A percentile compares a stretch with the other conserved stretches of the same genome.
Evolutionary conservation across 495 filamentous ascomycete genomes (phyloP).

Genomic region (Neurospora terricola): DNA sequence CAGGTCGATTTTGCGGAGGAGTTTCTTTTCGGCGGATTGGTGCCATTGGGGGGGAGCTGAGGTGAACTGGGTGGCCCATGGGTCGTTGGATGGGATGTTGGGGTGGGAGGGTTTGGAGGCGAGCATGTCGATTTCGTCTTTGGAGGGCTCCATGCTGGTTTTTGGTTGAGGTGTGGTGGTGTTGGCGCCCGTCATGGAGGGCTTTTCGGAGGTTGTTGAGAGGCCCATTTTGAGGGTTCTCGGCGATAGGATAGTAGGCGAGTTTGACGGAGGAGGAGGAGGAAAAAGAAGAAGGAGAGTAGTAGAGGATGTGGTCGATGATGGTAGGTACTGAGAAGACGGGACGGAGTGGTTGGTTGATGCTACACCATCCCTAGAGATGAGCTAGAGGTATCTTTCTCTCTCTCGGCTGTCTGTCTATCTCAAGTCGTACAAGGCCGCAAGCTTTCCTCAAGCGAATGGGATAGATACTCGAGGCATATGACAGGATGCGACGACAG

Average conservation of each 20-base stretch:
- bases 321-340: background rate
- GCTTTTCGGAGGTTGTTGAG: background rate
- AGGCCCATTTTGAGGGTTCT: background rate
- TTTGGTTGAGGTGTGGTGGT: background rate
- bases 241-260: background rate
- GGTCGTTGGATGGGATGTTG: background rate
- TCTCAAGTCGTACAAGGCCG: background rate
- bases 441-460: background rate
- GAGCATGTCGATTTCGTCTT: background rate
- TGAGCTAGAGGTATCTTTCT: background rate
- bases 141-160: background rate
- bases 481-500: background rate
- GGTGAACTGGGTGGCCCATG: background rate
- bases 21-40: constrained; percentile 9
- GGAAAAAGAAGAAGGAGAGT: background rate
- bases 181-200: background rate
- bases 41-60: constrained; percentile 6
- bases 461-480: background rate
- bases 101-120: background rate
- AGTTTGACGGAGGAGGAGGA: background rate
- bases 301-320: background rate
- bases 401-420: background rate
- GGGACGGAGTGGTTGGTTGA: background rate
- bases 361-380: background rate
- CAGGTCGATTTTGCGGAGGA: constrained; percentile 32